Conservation (phyloP, 179 eudicot genomes). For the Heliamphora pulchella region DNA sequence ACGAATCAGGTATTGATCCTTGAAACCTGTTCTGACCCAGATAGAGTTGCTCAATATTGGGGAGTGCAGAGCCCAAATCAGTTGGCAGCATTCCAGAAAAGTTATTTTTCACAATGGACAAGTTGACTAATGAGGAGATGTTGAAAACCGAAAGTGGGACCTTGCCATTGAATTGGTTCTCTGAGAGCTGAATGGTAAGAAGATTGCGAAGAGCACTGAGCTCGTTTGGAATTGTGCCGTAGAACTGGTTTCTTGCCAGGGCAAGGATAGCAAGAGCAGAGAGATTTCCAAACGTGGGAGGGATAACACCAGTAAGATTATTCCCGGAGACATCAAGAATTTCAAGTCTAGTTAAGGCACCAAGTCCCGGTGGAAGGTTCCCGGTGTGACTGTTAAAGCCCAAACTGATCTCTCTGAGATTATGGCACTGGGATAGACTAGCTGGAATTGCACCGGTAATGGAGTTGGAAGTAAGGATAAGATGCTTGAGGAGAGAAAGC, state of each 20-base stretch:
- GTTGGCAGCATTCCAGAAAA: slow-evolving; percentile 10
- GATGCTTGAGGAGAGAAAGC: background rate
- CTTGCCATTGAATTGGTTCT: background rate
- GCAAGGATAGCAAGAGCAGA: background rate
- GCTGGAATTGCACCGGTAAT: slow-evolving; percentile 9
- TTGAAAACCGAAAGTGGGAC: slow-evolving; percentile 7
- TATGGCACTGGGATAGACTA: background rate
- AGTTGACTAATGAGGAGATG: slow-evolving; percentile 7
- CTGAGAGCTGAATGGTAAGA: background rate
- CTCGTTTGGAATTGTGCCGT: slow-evolving; percentile 12
- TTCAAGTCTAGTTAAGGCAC: background rate
- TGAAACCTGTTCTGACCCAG: background rate
- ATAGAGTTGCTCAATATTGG: background rate
- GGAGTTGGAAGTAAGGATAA: background rate
- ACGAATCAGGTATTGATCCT: slow-evolving; percentile 4
- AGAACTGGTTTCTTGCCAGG: slow-evolving; percentile 3
- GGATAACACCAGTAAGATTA: slow-evolving; percentile 12
- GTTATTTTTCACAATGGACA: background rate
- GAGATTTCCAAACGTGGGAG: slow-evolving; percentile 15
- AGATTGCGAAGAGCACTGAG: background rate
- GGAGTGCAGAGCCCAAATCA: slow-evolving; percentile 3
- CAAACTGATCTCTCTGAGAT: background rate
- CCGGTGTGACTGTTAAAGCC: slow-evolving; percentile 5
- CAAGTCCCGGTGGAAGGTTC: slow-evolving; percentile 8
- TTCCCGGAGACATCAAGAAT: slow-evolving; percentile 6